Evolutionary conservation across 352 stramenopile species (phyloP).

Genomic region (Phytophthora pisi): DNA sequence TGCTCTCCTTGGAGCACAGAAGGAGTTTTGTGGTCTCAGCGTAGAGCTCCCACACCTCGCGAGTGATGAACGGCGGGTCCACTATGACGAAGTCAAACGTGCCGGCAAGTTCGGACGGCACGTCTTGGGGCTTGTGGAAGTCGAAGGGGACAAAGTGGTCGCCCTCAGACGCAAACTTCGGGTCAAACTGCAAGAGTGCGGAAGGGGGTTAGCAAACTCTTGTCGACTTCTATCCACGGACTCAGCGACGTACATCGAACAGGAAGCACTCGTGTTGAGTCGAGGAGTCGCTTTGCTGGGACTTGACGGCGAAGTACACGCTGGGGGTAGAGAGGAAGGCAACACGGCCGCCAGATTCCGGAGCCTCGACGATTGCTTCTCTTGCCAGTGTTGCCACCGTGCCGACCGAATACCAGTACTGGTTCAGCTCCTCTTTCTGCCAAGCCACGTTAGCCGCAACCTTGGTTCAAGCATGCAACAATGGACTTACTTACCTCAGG

Average conservation of each 20-base stretch:
- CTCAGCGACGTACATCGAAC: slow-evolving; percentile 81
- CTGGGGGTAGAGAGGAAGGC: slow-evolving; percentile 95
- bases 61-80: slow-evolving; percentile 95
- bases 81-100: slow-evolving; percentile 93
- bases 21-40: slow-evolving; percentile 69
- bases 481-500: slow-evolving; percentile 48
- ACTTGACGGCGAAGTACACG: slow-evolving; percentile 91
- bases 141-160: slow-evolving; percentile 88
- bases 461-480: not conserved
- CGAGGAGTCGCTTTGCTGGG: slow-evolving; percentile 28
- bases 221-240: not conserved
- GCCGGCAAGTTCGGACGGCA: slow-evolving; percentile 59
- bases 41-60: slow-evolving; percentile 93
- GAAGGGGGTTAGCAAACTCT: slow-evolving; percentile 2
- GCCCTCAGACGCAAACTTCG: slow-evolving; percentile 72
- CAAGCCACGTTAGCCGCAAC: not conserved
- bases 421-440: slow-evolving; percentile 95
- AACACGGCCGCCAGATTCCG: slow-evolving; percentile 37
- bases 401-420: slow-evolving; percentile 94
- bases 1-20: slow-evolving; percentile 54
- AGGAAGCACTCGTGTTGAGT: slow-evolving; percentile 65
- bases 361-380: slow-evolving; percentile 68
- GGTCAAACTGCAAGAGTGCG: slow-evolving; percentile 69
- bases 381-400: slow-evolving; percentile 85
- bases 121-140: slow-evolving; percentile 81